These are phyloP conservation scores for Alternaria arbusti DNA, from an alignment of 2,329 filamentous ascomycete genomes.

Conservation along the genomic window DNA sequence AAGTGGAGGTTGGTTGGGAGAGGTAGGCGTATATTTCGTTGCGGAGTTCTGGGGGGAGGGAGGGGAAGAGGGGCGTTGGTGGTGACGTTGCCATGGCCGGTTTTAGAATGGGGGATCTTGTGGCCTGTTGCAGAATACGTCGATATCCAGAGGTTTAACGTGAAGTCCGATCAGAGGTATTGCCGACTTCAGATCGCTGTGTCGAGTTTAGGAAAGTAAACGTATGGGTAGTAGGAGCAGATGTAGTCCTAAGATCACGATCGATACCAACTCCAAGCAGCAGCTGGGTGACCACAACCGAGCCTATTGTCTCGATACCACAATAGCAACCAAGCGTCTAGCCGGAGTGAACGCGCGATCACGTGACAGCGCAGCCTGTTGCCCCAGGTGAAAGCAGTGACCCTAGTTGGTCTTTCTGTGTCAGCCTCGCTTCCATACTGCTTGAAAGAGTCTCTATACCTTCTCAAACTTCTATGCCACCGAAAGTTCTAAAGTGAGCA, in stretches of 20 bases:
- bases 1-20: not conserved
- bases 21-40: slow-evolving; percentile 38
- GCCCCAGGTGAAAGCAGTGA: slow-evolving; percentile 10
- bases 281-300: slow-evolving; percentile 20
- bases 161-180: not conserved
- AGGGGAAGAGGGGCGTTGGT: slow-evolving; percentile 25
- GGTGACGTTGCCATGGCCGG: not conserved
- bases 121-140: not conserved
- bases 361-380: slow-evolving; percentile 19
- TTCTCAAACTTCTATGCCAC: not conserved
- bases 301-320: not conserved
- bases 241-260: not conserved
- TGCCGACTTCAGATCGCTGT: not conserved
- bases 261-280: not conserved
- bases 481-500: not conserved
- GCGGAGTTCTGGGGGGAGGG: slow-evolving; percentile 40
- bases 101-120: not conserved
- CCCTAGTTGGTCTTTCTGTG: slow-evolving; percentile 12
- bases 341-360: slow-evolving; percentile 12
- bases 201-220: not conserved
- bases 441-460: slow-evolving; percentile 7
- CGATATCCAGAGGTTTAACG: not conserved
- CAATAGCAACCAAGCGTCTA: not conserved
- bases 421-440: slow-evolving; percentile 14
- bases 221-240: not conserved